These are phyloP conservation scores for Drosera spatulata DNA, from an alignment of 179 eudicot genomes.

Conservation along the genomic window DNA sequence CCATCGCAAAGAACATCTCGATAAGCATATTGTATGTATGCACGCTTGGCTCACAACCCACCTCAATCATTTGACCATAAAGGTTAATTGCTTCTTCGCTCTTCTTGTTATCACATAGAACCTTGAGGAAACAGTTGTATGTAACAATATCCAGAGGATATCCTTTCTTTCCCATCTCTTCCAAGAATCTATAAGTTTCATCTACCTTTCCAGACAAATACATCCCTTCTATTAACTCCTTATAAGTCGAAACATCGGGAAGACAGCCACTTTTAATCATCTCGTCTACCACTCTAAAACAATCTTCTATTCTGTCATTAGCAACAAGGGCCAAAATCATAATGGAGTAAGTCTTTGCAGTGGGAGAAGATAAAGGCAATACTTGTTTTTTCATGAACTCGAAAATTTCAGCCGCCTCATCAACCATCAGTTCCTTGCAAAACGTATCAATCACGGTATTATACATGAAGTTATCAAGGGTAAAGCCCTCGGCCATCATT, in stretches of 20 bases:
- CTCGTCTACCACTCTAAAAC: constrained; percentile 50
- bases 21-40: constrained; percentile 80
- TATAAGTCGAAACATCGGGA: constrained; percentile 90
- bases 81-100: constrained; percentile 57
- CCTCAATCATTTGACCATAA: constrained; percentile 58
- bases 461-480: constrained; percentile 68
- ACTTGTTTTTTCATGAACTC: constrained; percentile 58
- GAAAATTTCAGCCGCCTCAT: constrained; percentile 59
- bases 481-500: constrained; percentile 53
- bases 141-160: constrained; percentile 92
- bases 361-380: constrained; percentile 58
- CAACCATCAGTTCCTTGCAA: constrained; percentile 66
- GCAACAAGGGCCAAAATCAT: constrained; percentile 64
- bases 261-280: constrained; percentile 79
- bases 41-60: constrained; percentile 68
- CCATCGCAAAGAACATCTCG: constrained; percentile 58
- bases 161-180: constrained; percentile 73
- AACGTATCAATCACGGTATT: constrained; percentile 82
- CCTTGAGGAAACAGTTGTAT: constrained; percentile 86
- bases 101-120: constrained; percentile 66
- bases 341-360: constrained; percentile 71
- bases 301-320: constrained; percentile 46
- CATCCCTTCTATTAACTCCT: constrained; percentile 82
- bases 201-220: constrained; percentile 57
- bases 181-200: constrained; percentile 63